phyloP scores from a whole-genome alignment of 441 rosid species.

The Populus hybrid region DNA sequence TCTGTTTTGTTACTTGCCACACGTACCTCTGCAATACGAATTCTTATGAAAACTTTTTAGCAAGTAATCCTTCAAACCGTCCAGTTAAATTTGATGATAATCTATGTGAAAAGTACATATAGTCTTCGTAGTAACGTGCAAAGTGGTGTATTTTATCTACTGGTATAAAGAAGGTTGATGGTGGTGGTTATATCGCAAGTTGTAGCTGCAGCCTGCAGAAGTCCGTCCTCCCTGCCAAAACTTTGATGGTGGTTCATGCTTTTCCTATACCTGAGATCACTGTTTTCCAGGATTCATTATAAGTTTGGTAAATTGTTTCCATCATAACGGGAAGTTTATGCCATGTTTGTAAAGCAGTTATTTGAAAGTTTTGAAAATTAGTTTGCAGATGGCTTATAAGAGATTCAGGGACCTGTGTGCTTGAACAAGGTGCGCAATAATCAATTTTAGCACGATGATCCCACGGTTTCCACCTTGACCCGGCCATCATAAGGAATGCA shows the following conservation, averaged over 20 bases:
- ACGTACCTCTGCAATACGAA: too few species aligned
- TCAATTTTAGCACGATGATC: neutral
- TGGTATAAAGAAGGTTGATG: too few species aligned
- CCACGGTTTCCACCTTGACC: too few species aligned
- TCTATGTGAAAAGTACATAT: too few species aligned
- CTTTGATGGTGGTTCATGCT: neutral
- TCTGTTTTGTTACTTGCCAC: too few species aligned
- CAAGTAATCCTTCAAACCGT: too few species aligned
- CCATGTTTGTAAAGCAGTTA: neutral
- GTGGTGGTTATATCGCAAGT: neutral
- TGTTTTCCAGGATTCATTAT: neutral
- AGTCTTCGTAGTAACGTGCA: too few species aligned
- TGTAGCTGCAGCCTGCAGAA: neutral
- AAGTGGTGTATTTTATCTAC: too few species aligned
- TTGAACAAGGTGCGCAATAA: neutral
- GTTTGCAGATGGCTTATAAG: neutral
- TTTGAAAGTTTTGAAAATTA: neutral
- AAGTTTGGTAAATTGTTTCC: neutral
- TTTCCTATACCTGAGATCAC: neutral
- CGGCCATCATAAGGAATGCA: too few species aligned
- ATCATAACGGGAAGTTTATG: neutral
- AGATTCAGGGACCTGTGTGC: neutral
- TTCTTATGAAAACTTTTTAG: too few species aligned
- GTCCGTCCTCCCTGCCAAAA: neutral
- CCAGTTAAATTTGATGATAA: too few species aligned